These are phyloP conservation scores for Corylus americana DNA, from an alignment of 306 rosid genomes.

Conservation along the genomic window DNA sequence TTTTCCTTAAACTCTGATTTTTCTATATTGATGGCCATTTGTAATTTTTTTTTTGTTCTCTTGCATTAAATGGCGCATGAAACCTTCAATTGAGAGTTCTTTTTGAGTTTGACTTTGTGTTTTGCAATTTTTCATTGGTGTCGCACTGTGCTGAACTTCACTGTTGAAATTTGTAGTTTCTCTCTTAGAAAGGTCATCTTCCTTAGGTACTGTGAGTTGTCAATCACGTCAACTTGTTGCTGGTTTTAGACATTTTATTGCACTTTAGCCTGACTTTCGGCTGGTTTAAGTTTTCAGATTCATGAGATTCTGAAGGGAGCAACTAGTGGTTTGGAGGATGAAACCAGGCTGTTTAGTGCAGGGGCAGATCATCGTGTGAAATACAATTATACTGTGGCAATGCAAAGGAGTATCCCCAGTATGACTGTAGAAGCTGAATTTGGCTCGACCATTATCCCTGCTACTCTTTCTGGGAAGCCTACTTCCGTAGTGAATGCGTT, in stretches of 20 bases:
- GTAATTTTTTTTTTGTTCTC: no score
- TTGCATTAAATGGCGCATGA: neutral
- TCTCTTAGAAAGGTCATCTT: neutral
- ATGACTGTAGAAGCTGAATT: conserved; percentile 49
- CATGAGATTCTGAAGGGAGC: no score
- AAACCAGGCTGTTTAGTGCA: conserved; percentile 13
- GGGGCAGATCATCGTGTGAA: conserved; percentile 47
- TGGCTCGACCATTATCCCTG: conserved; percentile 57
- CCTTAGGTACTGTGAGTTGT: neutral
- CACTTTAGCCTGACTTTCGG: conserved; percentile 38
- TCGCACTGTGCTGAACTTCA: neutral
- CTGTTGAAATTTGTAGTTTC: neutral
- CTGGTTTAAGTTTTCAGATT: neutral
- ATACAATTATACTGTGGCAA: conserved; percentile 38
- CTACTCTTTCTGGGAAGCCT: conserved; percentile 56
- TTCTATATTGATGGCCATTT: neutral
- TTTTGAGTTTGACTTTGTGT: neutral
- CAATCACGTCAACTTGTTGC: conserved; percentile 14
- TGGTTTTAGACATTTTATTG: conserved; percentile 28
- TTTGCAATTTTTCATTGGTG: neutral
- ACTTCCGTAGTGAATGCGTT: conserved; percentile 52
- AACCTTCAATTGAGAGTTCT: neutral
- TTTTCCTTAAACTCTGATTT: neutral
- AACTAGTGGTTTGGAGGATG: no score
- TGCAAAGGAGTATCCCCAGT: conserved; percentile 38